Evolutionary conservation across 2,329 filamentous ascomycete species (phyloP), one percentile per base, ranked within the genome.

Genomic region (Domatiomyces globalis): DNA sequence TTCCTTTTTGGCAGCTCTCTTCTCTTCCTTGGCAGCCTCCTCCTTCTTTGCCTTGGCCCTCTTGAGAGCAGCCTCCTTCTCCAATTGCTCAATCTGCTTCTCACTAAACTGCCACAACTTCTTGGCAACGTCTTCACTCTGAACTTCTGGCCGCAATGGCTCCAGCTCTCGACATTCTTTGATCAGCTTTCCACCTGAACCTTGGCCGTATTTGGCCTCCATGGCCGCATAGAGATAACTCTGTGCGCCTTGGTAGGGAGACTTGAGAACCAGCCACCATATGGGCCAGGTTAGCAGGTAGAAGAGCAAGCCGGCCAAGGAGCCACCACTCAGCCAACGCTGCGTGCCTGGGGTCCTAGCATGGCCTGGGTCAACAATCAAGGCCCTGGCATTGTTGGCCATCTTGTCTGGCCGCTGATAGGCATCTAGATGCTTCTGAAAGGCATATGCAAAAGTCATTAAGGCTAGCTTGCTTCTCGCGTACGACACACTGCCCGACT

Each of bases 21-120:
- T 53, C 49, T 61, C 53, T 42, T 60, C 56, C 17, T 51, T 47
- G 17, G 57, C 53, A 51, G 70, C 66, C 29, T 58, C 60, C 51
- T 67, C 65, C 56, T 77, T 80, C 67, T 83, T 84, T 58, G 72
- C 72, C 51, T 73, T 66, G 46, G 75, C 77, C 52, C 80, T 69
- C 52, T 74, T 77, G 48, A 79, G 69, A 7, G 88, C 88, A 20
- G 83, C 79, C 63, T 84, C 79, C 70, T 86, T 94, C 68, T 96
- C 89, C 12, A 83, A 78, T 60, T 77, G 77, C 65, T 94, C 83
- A 51, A 96, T 83, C 56, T 94, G 78, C 63, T 80, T 80, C 62
- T 95, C 89, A 63, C 85, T 95, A 53, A 85, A 81, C 63, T 94
- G 80, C 90, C 90, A 98, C 15, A 98, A 72, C 65, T 82, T 79